Conservation (phyloP, 371 early-diverging fungal genomes). For the Rhizopus stolonifer region DNA sequence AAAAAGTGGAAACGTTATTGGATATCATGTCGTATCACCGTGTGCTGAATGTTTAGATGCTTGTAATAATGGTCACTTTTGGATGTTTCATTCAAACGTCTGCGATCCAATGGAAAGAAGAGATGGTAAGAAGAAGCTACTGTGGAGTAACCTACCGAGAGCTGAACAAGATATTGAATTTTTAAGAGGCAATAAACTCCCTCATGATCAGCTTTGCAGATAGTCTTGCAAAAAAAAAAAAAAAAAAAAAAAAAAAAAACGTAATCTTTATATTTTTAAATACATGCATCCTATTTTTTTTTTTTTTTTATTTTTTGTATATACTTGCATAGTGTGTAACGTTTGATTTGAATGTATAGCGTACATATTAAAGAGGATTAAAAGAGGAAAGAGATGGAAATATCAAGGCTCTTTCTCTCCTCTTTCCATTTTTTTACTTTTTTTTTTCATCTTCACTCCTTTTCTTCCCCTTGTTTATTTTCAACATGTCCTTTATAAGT, state of each 20-base stretch:
- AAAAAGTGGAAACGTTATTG: slow-evolving; percentile 86
- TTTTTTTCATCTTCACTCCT: neutral
- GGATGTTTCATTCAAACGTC: slow-evolving; percentile 94
- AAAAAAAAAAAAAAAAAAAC: no score
- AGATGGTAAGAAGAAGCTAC: slow-evolving; percentile 34
- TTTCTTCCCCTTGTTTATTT: neutral
- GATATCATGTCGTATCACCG: slow-evolving; percentile 95
- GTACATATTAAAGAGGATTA: neutral
- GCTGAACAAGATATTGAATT: slow-evolving; percentile 47
- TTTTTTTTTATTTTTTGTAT: neutral
- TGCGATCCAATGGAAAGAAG: slow-evolving; percentile 59
- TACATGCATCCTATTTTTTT: neutral
- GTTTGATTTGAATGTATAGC: slow-evolving; percentile 1
- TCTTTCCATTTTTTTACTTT: neutral
- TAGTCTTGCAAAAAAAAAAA: no score
- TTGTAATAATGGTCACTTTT: slow-evolving; percentile 96
- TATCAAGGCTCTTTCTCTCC: neutral
- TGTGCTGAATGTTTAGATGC: slow-evolving; percentile 88
- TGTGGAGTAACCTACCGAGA: slow-evolving; percentile 54
- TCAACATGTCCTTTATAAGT: neutral
- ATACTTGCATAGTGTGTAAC: neutral
- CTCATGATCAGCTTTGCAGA: slow-evolving; percentile 26
- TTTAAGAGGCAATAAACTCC: slow-evolving; percentile 21
- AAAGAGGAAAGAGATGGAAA: neutral
- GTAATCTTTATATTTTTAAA: neutral